These are phyloP conservation scores for Mycena rebaudengoi DNA, from an alignment of 768 basidiomycete genomes.

Conservation along the genomic window DNA sequence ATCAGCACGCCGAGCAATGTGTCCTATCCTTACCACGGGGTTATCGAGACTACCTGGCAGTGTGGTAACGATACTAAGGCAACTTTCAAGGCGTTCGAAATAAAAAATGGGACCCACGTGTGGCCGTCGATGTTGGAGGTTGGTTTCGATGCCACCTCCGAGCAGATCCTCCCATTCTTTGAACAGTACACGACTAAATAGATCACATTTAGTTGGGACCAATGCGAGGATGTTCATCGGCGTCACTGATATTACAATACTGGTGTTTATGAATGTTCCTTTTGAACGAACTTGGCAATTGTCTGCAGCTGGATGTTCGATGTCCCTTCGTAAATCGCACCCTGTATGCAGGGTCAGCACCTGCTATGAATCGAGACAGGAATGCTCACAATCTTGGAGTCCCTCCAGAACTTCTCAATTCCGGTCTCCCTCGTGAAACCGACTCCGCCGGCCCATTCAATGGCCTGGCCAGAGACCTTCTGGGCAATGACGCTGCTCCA, in stretches of 20 bases:
- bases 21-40: slow-evolving; percentile 1
- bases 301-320: slow-evolving; percentile 99
- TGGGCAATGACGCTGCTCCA: slow-evolving; percentile 91
- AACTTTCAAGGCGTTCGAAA: slow-evolving; percentile 15
- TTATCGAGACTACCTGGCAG: slow-evolving; percentile 14
- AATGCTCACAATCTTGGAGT: slow-evolving; percentile 89
- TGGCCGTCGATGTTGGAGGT: slow-evolving; percentile 20
- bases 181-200: background rate
- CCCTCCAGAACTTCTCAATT: slow-evolving; percentile 96
- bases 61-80: background rate
- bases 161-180: slow-evolving; percentile 29
- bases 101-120: slow-evolving; percentile 10
- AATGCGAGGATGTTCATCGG: too few relatives aligned
- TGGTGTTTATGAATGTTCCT: slow-evolving; percentile 69
- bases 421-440: slow-evolving; percentile 95
- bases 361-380: background rate
- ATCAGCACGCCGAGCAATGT: background rate
- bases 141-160: slow-evolving; percentile 25
- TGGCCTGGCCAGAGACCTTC: slow-evolving; percentile 85
- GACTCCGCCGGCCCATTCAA: slow-evolving; percentile 96
- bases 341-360: slow-evolving; percentile 50
- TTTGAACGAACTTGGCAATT: slow-evolving; percentile 91
- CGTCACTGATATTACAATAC: background rate
- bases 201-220: background rate
- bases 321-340: slow-evolving; percentile 93